phyloP scores from a whole-genome alignment of 2,329 filamentous ascomycete genomes.

The Cladosporium velox region DNA sequence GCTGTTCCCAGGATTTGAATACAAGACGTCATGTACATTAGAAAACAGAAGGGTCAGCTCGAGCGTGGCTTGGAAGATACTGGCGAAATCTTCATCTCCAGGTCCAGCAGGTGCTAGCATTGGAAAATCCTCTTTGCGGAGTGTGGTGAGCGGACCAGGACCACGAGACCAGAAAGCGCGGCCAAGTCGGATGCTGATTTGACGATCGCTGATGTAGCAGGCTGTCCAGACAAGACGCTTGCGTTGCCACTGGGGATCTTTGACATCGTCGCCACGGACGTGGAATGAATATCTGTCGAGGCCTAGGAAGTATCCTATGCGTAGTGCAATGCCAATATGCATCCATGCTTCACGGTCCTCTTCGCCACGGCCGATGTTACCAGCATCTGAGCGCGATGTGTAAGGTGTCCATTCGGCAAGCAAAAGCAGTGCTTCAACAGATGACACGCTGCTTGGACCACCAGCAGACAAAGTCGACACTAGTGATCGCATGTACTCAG shows the following conservation, averaged over 20 bases:
- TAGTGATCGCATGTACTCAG: slow-evolving; percentile 68
- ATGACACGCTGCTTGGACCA: slow-evolving; percentile 67
- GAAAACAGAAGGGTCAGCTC: slow-evolving; percentile 72
- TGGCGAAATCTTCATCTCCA: slow-evolving; percentile 66
- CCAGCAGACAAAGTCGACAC: slow-evolving; percentile 68
- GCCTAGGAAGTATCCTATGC: slow-evolving; percentile 69
- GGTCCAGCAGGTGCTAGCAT: slow-evolving; percentile 61
- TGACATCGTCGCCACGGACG: slow-evolving; percentile 57
- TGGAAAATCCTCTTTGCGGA: slow-evolving; percentile 68
- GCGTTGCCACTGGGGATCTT: slow-evolving; percentile 61
- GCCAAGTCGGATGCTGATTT: slow-evolving; percentile 70
- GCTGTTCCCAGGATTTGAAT: slow-evolving; percentile 69
- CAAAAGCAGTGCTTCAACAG: slow-evolving; percentile 68
- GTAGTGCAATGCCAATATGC: slow-evolving; percentile 70
- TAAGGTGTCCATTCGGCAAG: slow-evolving; percentile 75
- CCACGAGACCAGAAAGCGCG: slow-evolving; percentile 74
- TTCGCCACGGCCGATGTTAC: slow-evolving; percentile 68
- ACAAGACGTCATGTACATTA: slow-evolving; percentile 73
- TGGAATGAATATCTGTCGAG: slow-evolving; percentile 69
- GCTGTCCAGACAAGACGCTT: slow-evolving; percentile 69
- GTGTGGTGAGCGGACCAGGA: slow-evolving; percentile 65
- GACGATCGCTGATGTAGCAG: slow-evolving; percentile 67
- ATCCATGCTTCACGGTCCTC: slow-evolving; percentile 77
- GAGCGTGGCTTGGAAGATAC: slow-evolving; percentile 69
- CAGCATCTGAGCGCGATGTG: slow-evolving; percentile 60